phyloP scores from a whole-genome alignment of 108 stramenopile genomes.

The Skeletonema costatum region DNA sequence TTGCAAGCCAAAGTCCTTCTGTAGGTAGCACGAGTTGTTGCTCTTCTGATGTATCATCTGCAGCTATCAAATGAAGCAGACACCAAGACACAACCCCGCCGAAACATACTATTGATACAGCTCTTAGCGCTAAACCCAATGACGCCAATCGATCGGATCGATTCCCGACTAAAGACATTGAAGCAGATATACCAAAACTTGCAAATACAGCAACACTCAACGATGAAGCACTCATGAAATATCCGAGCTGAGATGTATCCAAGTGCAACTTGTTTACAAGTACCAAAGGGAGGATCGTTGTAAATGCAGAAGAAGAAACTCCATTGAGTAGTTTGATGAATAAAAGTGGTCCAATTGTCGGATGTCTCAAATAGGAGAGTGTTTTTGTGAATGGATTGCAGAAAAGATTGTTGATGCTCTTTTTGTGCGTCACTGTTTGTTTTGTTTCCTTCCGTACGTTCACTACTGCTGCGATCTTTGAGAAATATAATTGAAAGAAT shows the following conservation, averaged over 20 bases:
- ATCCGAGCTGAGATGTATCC: constrained; percentile 57
- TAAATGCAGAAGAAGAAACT: constrained; percentile 62
- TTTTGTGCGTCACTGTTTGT: neutral
- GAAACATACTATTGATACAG: constrained; percentile 29
- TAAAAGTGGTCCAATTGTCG: constrained; percentile 59
- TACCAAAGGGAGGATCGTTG: constrained; percentile 64
- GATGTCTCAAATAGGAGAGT: constrained; percentile 34
- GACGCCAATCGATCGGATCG: constrained; percentile 39
- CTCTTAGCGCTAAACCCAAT: constrained; percentile 43
- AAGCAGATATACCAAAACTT: constrained; percentile 61
- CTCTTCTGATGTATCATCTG: constrained; percentile 11
- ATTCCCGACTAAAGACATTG: constrained; percentile 47
- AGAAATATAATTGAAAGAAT: constrained; percentile 56
- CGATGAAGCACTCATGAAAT: constrained; percentile 65
- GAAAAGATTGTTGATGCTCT: constrained; percentile 25
- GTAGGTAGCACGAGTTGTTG: neutral
- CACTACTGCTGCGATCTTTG: constrained; percentile 24
- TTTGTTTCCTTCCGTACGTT: neutral
- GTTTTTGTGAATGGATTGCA: constrained; percentile 33
- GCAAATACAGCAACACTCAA: constrained; percentile 68
- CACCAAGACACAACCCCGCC: constrained; percentile 40
- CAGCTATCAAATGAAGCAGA: neutral
- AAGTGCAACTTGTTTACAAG: constrained; percentile 56
- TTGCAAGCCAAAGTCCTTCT: constrained; percentile 8
- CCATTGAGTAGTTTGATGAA: constrained; percentile 72